Percentiles rank a stretch among this genome's conserved stretches.
Conservation (phyloP, 305 asterid species). For the Rubia occidens region DNA sequence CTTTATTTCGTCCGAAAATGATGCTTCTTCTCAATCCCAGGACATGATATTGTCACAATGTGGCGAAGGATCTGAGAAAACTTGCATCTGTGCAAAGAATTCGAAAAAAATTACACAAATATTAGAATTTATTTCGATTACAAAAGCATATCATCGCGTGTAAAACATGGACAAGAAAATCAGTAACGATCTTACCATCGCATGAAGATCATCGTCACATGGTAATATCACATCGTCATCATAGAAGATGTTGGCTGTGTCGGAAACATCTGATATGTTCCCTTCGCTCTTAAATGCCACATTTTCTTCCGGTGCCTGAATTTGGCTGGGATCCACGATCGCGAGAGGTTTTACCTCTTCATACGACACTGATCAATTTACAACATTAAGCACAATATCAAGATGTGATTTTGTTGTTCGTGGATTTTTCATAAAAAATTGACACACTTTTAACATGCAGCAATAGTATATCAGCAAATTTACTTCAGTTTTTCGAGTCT, state of each 20-base stretch:
- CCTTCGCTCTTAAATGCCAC: background rate
- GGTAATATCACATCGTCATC: background rate
- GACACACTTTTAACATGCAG: too few species aligned
- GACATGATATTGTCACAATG: background rate
- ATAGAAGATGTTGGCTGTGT: background rate
- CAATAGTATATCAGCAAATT: too few species aligned
- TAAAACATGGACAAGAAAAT: background rate
- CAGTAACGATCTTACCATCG: constrained; percentile 2
- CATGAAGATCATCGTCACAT: constrained; percentile 3
- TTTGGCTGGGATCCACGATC: background rate
- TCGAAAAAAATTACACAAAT: background rate
- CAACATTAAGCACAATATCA: background rate
- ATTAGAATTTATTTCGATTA: too few species aligned
- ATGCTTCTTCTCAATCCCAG: background rate
- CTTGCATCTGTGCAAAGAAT: background rate
- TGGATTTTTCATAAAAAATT: too few species aligned
- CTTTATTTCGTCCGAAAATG: background rate
- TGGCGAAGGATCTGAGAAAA: background rate
- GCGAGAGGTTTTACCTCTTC: background rate
- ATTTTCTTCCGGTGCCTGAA: background rate
- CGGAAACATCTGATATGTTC: background rate
- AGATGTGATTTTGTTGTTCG: background rate
- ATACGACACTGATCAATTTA: background rate
- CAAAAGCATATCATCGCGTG: too few species aligned
- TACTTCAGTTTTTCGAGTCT: too few species aligned